Evolutionary conservation across 345 rosid genomes (phyloP), one percentile per base, ranked within the genome.

Genomic region (Hevea brasiliensis): DNA sequence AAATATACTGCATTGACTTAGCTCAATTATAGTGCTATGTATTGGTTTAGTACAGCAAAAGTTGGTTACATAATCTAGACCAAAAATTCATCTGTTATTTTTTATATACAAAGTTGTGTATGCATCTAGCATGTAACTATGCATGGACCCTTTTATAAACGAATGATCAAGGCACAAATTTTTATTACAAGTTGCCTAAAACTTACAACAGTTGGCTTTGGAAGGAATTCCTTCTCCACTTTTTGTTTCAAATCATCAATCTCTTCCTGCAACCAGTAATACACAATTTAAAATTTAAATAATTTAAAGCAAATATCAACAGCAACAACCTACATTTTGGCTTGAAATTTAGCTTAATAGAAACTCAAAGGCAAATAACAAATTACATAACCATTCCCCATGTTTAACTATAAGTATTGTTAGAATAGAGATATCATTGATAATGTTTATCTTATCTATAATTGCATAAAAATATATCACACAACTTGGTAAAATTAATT

Each of bases 181-280:
- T 21, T n/a, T n/a, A n/a, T 6, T 26, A 15, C 55, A 45, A 13
- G 10, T 65, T 65, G 54, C 24, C 29, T 2, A 42, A 35, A 67
- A 67, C 81, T 78, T 73, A 72, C 81, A 61, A 73, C 26, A 44
- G 68, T 27, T 68, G 37, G 70, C 51, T 62, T 78, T 1, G 72
- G 69, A 50, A 67, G 57, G 2, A 72, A 45, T 21, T 73, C 77
- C 17, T 32, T 64, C 15, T 72, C 73, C 29, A 77, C 77, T 41
- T 7, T 68, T 73, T 78, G 70, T 59, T 60, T 67, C 69, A 78
- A 68, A 32, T 73, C 81, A 37, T 68, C 60, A 44, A 73, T 60
- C 65, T 78, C 81, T 4, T 78, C 81, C 81, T 78, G 73, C 73
- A 61, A 54, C 54, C 11, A 20, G 67, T 20, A 11, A 21, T 12